Evolutionary conservation across 169 alveolate species (phyloP).

Genomic region (Miamiensis avidus): DNA sequence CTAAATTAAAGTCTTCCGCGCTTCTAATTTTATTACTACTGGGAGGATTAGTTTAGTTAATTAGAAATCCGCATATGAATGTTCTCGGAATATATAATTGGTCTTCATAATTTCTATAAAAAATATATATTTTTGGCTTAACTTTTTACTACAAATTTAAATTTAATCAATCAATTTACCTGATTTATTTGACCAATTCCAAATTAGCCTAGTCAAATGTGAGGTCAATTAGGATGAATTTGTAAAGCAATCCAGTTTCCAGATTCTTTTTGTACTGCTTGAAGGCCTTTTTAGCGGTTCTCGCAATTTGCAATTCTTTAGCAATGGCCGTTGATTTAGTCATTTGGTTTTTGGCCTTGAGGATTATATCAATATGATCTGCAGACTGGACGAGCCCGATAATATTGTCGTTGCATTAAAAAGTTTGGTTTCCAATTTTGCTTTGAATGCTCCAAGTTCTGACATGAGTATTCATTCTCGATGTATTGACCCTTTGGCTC

Average conservation of each 20-base stretch:
- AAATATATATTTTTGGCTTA: not conserved
- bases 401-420: not conserved
- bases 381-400: not conserved
- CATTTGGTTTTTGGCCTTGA: not conserved
- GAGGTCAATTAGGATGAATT: not conserved
- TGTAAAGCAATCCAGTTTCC: not conserved
- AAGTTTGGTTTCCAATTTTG: no score
- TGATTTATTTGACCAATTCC: not conserved
- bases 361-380: not conserved
- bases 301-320: not conserved
- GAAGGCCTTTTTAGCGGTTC: not conserved
- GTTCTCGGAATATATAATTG: not conserved
- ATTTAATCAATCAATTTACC: not conserved
- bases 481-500: not conserved
- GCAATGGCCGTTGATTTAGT: not conserved
- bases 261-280: not conserved
- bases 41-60: not conserved
- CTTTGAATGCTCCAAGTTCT: not conserved
- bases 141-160: no score
- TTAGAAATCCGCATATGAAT: not conserved
- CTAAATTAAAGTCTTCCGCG: not conserved
- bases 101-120: not conserved
- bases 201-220: not conserved
- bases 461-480: not conserved
- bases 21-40: not conserved